Evolutionary conservation across 148 eudicot species (phyloP).

Genomic region (Diospyros lotus): DNA sequence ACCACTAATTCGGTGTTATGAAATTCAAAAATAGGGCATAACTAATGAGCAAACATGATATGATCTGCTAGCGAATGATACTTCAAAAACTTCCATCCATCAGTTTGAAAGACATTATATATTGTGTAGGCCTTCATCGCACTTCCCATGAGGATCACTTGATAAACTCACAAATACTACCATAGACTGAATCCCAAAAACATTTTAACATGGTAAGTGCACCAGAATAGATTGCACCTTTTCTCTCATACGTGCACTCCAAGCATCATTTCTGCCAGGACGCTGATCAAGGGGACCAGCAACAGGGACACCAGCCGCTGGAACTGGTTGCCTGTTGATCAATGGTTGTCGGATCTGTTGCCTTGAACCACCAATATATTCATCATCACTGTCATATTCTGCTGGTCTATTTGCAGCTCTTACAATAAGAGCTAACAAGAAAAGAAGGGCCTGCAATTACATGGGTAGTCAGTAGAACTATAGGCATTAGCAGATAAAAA

Average conservation of each 20-base stretch:
- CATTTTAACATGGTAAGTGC: neutral
- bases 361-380: constrained; percentile 67
- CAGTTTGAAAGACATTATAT: neutral
- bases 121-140: neutral
- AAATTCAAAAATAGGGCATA: neutral
- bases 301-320: constrained; percentile 70
- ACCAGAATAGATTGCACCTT: constrained; percentile 41
- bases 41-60: neutral
- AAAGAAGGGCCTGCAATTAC: constrained; percentile 63
- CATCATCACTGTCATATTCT: constrained; percentile 95
- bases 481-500: neutral
- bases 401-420: constrained; percentile 81
- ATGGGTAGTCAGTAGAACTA: constrained; percentile 5
- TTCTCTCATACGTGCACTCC: constrained; percentile 99
- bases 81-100: neutral
- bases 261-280: constrained; percentile 85
- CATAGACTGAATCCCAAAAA: neutral
- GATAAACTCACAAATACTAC: neutral
- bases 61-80: neutral
- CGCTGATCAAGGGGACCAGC: constrained; percentile 64
- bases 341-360: constrained; percentile 83
- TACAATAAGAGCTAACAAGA: constrained; percentile 73
- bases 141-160: neutral
- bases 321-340: constrained; percentile 57
- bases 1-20: neutral